Conservation (phyloP, 2,329 filamentous ascomycete species). For the Dryadomyces sulphureus region DNA sequence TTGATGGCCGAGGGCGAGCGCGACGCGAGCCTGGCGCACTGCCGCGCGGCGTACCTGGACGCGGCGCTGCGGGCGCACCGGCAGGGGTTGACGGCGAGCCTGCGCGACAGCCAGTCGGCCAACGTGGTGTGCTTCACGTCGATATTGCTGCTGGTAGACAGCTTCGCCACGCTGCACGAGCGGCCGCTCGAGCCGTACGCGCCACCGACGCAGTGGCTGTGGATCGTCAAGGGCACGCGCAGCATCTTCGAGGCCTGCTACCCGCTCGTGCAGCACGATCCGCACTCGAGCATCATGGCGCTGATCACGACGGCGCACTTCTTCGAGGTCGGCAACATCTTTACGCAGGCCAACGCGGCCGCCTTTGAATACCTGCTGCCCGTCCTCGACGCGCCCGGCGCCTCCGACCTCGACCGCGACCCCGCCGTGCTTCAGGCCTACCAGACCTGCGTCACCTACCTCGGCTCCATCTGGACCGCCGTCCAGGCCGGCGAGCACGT, state of each 20-base stretch:
- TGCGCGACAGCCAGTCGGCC: background rate
- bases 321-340: background rate
- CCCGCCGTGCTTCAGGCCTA: background rate
- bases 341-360: background rate
- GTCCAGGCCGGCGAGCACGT: constrained; percentile 6
- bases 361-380: background rate
- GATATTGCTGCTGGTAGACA: background rate
- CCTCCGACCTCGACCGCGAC: background rate
- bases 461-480: background rate
- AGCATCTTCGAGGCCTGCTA: constrained; percentile 8
- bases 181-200: constrained; percentile 12
- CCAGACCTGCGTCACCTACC: background rate
- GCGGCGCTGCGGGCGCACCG: background rate
- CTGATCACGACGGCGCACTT: background rate
- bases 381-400: background rate
- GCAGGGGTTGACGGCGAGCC: background rate
- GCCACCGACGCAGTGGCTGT: constrained; percentile 14
- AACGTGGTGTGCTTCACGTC: background rate
- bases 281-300: background rate
- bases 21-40: constrained; percentile 1
- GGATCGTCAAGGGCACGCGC: constrained; percentile 12
- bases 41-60: background rate
- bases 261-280: background rate
- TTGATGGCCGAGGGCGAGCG: constrained; percentile 8
- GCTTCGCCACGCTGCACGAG: constrained; percentile 5